Base-by-base conservation (phyloP, 768 basidiomycete species). In the Phanerochaete sordida region DNA sequence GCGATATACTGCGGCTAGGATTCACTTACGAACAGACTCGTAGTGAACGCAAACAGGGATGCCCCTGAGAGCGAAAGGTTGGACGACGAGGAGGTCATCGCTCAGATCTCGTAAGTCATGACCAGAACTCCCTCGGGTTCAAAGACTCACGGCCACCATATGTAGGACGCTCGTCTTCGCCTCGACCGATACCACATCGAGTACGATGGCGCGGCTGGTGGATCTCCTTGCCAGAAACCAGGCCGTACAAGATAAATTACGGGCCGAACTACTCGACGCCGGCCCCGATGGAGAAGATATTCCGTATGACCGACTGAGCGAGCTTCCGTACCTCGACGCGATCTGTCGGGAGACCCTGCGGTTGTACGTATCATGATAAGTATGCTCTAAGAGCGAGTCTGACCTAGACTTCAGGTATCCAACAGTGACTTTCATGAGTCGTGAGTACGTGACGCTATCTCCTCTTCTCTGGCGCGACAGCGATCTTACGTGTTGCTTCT, bases 311-410 rank as follows among this genome's bases (percentile, higher is more conserved):
- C 27, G 54, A 23, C 54, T 69, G 12, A 50, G 58, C 15, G 56
- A 61, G n/a, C 57, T 93, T 2, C 80, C 85, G 0, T 88, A 86
- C 64, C 81, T 92, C 9, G 90, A 90, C 60, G 78, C 77, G 5
- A 79, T 87, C 2, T 77, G 86, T 5, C 77, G 82, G 2, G 87
- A 88, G 69, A 82, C 79, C 0, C 68, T 88, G 59, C 79, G 87
- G 27, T 13, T 69, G 68, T 67, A 45, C 47, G 68, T 56, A 5
- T 35, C 30, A 13, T 4, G 6, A 2, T 31, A 50, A 6, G 26
- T 58, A 21, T 56, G 2, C 27, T 11, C 31, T 31, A n/a, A n/a
- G n/a, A n/a, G 23, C 57, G 33, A n/a, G 16, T 24, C 3, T 11
- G 23, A 27, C 3, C 27, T 3, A 15, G 39, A 43, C 7, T 50